Percentiles rank a stretch among this genome's conserved stretches.
Evolutionary conservation across 371 early-diverging fungal species (phyloP).

Genomic region (Phascolomyces articulosus): DNA sequence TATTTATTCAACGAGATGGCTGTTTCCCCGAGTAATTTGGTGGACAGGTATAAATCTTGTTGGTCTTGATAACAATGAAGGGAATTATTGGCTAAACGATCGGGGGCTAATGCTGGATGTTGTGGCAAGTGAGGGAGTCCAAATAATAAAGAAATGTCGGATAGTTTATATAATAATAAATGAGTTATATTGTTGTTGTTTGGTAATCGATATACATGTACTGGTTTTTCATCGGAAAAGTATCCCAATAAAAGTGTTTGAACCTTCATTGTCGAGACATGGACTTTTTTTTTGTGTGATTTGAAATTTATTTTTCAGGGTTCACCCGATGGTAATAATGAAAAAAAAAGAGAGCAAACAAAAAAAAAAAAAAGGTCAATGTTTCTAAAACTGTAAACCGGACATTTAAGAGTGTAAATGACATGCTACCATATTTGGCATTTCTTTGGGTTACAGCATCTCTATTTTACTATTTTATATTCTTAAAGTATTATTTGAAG

Average conservation of each 20-base stretch:
- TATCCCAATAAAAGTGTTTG: slow-evolving; percentile 20
- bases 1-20: slow-evolving; percentile 30
- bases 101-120: slow-evolving; percentile 16
- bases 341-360: no score
- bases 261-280: slow-evolving; percentile 23
- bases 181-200: slow-evolving; percentile 1
- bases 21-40: slow-evolving; percentile 19
- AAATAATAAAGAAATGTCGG: slow-evolving; percentile 23
- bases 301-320: background rate
- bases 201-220: slow-evolving; percentile 23
- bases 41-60: slow-evolving; percentile 18
- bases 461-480: no score
- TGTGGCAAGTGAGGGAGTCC: slow-evolving; percentile 19
- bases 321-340: background rate
- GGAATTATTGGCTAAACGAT: slow-evolving; percentile 12
- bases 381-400: no score
- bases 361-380: no score
- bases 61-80: slow-evolving; percentile 19
- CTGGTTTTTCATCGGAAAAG: slow-evolving; percentile 17
- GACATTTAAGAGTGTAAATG: no score
- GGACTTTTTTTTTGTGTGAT: background rate
- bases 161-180: slow-evolving; percentile 19
- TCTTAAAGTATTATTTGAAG: no score
- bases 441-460: no score
- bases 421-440: no score